Conservation (phyloP, 2,329 filamentous ascomycete genomes). For the Fonsecaea pugnacius region DNA sequence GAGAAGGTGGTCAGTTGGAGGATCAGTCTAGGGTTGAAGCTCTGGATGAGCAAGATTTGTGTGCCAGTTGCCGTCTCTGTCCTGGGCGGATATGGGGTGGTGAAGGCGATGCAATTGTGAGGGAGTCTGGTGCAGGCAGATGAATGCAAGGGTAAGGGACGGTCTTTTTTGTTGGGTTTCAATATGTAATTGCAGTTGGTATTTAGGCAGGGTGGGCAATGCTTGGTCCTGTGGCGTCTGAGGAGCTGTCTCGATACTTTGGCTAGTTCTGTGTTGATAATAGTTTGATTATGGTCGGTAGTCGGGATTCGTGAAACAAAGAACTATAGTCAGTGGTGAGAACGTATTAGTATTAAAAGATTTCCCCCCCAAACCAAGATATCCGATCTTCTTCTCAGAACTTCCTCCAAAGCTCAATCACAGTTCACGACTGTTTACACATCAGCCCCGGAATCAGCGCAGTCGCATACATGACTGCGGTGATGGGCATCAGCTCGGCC, state of each 20-base stretch:
- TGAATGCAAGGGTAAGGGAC: background rate
- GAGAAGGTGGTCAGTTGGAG: slow-evolving; percentile 16
- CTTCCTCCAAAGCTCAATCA: background rate
- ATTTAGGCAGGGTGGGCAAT: background rate
- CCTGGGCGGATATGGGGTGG: slow-evolving; percentile 16
- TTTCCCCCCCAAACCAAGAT: background rate
- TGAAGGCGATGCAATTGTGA: slow-evolving; percentile 3
- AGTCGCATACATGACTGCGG: slow-evolving; percentile 61
- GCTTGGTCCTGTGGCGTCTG: background rate
- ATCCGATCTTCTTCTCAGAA: background rate
- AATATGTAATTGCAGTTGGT: background rate
- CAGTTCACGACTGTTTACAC: slow-evolving; percentile 6
- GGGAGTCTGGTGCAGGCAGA: background rate
- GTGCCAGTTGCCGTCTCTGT: slow-evolving; percentile 12
- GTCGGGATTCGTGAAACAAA: background rate
- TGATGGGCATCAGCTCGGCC: slow-evolving; percentile 58
- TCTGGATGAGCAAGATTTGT: slow-evolving; percentile 19
- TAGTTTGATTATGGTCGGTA: background rate
- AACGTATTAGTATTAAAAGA: background rate
- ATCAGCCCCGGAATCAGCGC: slow-evolving; percentile 57
- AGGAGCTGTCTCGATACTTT: background rate
- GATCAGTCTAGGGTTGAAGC: slow-evolving; percentile 18
- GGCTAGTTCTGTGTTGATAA: background rate
- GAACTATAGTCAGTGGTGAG: background rate
- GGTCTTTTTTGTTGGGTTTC: background rate